Evolutionary conservation across 805 yeast genomes (phyloP), one percentile per base, ranked within the genome.

Genomic region (Priceomyces medius): DNA sequence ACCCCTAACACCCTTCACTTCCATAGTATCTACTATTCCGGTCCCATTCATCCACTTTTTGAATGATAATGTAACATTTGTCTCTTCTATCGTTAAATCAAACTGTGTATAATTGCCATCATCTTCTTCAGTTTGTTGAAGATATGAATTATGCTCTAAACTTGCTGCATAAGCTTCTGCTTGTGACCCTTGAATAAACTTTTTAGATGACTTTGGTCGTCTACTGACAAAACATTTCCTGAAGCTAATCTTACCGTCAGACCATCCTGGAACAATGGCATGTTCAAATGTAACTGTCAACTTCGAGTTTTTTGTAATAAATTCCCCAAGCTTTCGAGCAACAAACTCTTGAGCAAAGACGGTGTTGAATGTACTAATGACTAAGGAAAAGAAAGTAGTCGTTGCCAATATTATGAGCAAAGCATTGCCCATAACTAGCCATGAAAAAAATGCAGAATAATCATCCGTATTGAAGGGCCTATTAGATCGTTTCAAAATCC

Each of bases 21-120:
- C 86, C 44, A 88, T 54, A 7, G 69, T 89, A 46, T 87, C 83
- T 14, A 93, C 65, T 13, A 93, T 83, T 0, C 99, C 99, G 40
- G 76, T 76, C 0, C 98, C 98, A 51, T 86, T 83, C 39, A 93
- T 67, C 95, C 97, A 93, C 54, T 88, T 88, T 39, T 78, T 71
- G 50, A 93, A 79, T 9, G 95, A 85, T 13, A 93, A 65, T 1
- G 95, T 81, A 0, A 93, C 77, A 40, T 83, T 82, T 9, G 90
- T 83, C 50, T 85, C 85, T 44, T 91, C 96, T 12, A 93, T 85
- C 0, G 95, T 87, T 29, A 93, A 61, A 61, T 93, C 99, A 59
- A 84, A 93, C 59, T 93, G 99, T 0, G 99, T 91, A 63, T 90
- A 93, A 63, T 93, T 93, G 1, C 97, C 98, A 58, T 89, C 96